A percentile compares a stretch with the other conserved stretches of the same genome.
Evolutionary conservation across 1,139 yeast genomes (phyloP).

Genomic region (Geotrichum citri-aurantii): DNA sequence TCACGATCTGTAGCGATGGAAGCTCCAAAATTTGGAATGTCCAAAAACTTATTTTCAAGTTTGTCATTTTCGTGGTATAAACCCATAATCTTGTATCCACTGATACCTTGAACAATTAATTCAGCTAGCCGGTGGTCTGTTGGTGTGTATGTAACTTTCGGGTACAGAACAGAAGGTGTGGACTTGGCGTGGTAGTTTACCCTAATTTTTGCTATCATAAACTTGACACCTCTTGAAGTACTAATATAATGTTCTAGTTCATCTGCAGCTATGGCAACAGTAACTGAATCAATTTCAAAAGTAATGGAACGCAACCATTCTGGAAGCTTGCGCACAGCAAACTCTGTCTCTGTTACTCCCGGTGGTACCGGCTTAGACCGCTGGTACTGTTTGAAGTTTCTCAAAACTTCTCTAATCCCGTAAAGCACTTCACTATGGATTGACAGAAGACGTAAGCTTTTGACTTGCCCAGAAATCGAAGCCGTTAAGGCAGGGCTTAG

Average conservation of each 20-base stretch:
- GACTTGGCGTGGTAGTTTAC: conserved; percentile 3
- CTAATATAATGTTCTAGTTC: conserved; percentile 8
- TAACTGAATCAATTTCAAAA: conserved; percentile 29
- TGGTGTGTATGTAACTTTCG: background rate
- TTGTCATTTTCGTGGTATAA: conserved; percentile 20
- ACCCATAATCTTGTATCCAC: conserved; percentile 29
- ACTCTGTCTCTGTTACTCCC: conserved; percentile 6
- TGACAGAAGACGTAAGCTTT: conserved; percentile 27
- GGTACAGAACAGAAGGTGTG: too few relatives aligned
- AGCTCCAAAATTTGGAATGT: conserved; percentile 28
- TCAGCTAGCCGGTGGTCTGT: conserved; percentile 19
- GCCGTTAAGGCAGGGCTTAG: conserved; percentile 31
- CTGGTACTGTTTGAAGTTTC: conserved; percentile 19
- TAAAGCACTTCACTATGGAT: conserved; percentile 30
- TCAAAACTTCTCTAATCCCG: conserved; percentile 28
- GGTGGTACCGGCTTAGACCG: background rate
- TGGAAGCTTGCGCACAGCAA: conserved; percentile 31
- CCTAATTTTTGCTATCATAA: conserved; percentile 1
- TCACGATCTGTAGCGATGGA: conserved; percentile 23
- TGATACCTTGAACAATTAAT: conserved; percentile 29
- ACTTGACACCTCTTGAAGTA: conserved; percentile 11
- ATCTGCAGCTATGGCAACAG: conserved; percentile 28
- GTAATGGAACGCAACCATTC: conserved; percentile 31
- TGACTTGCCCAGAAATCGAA: conserved; percentile 25
- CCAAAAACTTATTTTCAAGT: conserved; percentile 24